Evolutionary conservation across 2,329 filamentous ascomycete species (phyloP).

Genomic region (Elsinoe ampelina): DNA sequence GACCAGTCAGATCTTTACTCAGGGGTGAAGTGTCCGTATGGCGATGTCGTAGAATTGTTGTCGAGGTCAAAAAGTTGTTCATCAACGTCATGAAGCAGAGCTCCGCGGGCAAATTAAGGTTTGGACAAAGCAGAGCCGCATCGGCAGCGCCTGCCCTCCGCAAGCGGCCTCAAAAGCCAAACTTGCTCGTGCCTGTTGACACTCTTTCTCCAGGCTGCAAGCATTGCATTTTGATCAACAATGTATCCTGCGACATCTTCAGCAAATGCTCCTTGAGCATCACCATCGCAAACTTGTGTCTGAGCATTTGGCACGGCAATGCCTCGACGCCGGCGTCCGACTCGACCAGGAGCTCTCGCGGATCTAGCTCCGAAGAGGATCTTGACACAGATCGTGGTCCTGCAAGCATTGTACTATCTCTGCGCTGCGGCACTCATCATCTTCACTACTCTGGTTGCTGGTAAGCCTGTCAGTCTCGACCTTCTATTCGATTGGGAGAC

Average conservation of each 20-base stretch:
- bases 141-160: not conserved
- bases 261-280: not conserved
- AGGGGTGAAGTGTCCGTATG: no score
- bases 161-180: not conserved
- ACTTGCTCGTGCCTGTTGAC: conserved; percentile 1
- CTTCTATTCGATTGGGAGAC: conserved; percentile 55
- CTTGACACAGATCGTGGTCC: conserved; percentile 54
- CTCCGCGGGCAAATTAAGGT: conserved; percentile 6
- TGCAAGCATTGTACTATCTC: conserved; percentile 57
- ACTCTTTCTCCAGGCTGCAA: conserved; percentile 5
- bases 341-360: conserved; percentile 55
- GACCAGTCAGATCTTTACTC: not conserved
- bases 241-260: not conserved
- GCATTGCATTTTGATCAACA: not conserved
- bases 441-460: conserved; percentile 59
- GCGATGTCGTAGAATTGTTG: not conserved
- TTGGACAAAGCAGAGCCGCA: conserved; percentile 3
- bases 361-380: conserved; percentile 60
- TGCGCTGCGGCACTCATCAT: conserved; percentile 53
- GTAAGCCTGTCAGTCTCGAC: conserved; percentile 48
- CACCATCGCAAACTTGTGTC: not conserved
- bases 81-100: conserved; percentile 5
- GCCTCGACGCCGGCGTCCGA: conserved; percentile 51
- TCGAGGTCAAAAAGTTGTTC: not conserved
- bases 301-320: conserved; percentile 24